These are phyloP conservation scores for Rosa lucieae DNA, from an alignment of 306 rosid genomes.

Conservation along the genomic window DNA sequence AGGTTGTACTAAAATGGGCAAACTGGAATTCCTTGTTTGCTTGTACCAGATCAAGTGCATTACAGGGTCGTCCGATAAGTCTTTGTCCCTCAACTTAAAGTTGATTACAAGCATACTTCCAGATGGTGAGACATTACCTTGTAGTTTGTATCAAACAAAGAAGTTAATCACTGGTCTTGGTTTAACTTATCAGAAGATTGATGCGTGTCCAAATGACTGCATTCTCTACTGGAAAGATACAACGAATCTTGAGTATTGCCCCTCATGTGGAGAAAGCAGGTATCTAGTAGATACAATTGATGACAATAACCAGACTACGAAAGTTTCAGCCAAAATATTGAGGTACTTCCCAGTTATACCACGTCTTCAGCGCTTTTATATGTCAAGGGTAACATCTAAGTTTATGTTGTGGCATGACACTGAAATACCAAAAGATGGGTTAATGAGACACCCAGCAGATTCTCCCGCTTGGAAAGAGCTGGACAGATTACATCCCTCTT, in stretches of 20 bases:
- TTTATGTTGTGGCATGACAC: not conserved
- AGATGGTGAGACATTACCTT: not conserved
- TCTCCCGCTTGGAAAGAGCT: not conserved
- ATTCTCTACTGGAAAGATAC: not conserved
- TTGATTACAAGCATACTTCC: not conserved
- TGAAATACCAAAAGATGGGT: not conserved
- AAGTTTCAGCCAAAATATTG: not conserved
- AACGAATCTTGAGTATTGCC: not conserved
- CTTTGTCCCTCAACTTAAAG: not conserved
- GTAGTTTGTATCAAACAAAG: not conserved
- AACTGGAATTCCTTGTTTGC: no score
- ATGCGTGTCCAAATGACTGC: not conserved
- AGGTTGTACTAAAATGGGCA: no score
- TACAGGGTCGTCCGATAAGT: no score
- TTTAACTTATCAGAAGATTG: not conserved
- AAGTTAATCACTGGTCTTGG: not conserved
- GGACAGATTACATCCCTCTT: not conserved
- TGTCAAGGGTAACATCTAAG: not conserved
- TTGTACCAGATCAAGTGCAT: no score
- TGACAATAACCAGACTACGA: not conserved
- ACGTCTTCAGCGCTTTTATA: not conserved
- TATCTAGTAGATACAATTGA: not conserved
- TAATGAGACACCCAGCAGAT: not conserved
- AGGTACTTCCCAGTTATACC: not conserved
- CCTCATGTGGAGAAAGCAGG: not conserved